These are phyloP conservation scores for Lolium perenne DNA, from an alignment of 176 grass and related monocot genomes.

Conservation along the genomic window DNA sequence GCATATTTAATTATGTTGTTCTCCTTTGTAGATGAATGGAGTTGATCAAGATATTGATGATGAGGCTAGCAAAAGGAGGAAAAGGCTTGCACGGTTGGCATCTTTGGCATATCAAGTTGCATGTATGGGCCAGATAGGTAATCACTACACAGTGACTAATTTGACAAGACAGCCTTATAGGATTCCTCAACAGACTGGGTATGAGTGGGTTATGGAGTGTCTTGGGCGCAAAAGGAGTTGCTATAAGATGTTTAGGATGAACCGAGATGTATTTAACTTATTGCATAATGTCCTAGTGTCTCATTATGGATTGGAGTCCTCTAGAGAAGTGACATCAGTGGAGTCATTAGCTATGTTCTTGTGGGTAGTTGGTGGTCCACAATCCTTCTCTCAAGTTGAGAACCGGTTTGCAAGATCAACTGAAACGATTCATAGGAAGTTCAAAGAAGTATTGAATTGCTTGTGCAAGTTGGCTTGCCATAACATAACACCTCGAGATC, in stretches of 20 bases:
- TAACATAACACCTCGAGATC: no score
- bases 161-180: background rate
- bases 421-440: background rate
- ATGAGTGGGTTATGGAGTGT: background rate
- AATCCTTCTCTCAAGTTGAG: background rate
- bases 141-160: background rate
- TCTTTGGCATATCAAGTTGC: background rate
- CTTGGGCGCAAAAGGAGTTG: background rate
- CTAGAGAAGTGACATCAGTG: background rate
- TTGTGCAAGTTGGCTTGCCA: no score
- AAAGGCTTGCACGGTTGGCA: background rate
- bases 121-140: background rate
- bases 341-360: background rate
- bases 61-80: background rate
- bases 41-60: background rate
- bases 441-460: no score
- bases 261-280: background rate
- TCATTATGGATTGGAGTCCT: background rate
- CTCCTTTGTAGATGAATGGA: background rate
- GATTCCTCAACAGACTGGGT: background rate
- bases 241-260: background rate
- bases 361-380: background rate
- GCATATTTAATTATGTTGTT: no score
- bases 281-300: background rate
- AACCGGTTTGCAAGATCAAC: background rate